Evolutionary conservation across 2,329 filamentous ascomycete genomes (phyloP).

Genomic region (Fonsecaea pugnacius): DNA sequence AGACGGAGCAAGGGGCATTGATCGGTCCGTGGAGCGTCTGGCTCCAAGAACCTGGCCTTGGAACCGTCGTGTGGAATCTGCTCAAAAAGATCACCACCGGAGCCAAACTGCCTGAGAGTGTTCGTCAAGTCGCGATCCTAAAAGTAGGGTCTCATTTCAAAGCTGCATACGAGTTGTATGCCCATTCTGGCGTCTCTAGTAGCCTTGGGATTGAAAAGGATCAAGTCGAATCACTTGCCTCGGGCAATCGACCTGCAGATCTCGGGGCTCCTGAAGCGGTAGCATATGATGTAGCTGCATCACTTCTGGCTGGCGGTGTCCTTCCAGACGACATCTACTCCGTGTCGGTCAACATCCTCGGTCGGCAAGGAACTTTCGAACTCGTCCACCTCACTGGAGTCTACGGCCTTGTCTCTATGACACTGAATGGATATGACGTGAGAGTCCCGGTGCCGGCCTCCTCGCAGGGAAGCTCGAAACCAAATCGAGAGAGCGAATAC

Average conservation of each 20-base stretch:
- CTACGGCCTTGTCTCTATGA: constrained; percentile 3
- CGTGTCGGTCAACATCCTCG: neutral
- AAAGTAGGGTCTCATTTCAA: constrained; percentile 2
- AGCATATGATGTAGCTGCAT: neutral
- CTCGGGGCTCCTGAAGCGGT: neutral
- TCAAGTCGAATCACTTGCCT: neutral
- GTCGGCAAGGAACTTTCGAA: neutral
- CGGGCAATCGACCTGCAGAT: neutral
- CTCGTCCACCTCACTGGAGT: neutral
- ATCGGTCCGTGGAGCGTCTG: neutral
- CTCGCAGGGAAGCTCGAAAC: neutral
- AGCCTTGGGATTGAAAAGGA: neutral
- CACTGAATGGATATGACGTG: neutral
- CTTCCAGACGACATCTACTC: neutral
- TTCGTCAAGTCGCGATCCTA: neutral
- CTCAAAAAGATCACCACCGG: neutral
- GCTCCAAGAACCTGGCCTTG: neutral
- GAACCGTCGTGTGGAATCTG: neutral
- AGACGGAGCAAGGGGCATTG: neutral
- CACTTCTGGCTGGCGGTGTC: neutral
- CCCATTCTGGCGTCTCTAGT: neutral
- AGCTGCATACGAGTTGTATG: neutral
- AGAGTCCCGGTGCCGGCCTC: neutral
- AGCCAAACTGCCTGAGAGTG: neutral
- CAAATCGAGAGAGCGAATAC: neutral